Conservation (phyloP, 2,329 filamentous ascomycete genomes). For the Phoma herbarum region DNA sequence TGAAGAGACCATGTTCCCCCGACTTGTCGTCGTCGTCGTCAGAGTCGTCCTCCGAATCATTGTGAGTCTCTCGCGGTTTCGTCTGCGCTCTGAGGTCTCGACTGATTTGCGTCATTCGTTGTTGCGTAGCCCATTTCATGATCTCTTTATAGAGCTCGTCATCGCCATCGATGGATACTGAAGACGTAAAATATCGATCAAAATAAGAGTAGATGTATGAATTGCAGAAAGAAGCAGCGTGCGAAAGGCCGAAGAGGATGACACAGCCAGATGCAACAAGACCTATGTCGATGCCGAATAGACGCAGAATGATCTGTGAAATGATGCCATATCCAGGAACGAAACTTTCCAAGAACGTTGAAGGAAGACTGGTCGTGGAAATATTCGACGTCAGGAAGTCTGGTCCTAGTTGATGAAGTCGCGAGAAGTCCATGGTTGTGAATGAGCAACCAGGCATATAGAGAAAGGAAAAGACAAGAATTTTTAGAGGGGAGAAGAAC, state of each 20-base stretch:
- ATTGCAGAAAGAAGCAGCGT: constrained; percentile 45
- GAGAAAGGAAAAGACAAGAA: not conserved
- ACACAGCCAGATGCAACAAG: constrained; percentile 56
- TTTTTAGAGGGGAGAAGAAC: not conserved
- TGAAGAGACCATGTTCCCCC: constrained; percentile 56
- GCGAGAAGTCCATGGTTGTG: constrained; percentile 36
- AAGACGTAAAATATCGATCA: constrained; percentile 51
- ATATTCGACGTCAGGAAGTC: constrained; percentile 28
- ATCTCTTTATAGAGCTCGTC: constrained; percentile 56
- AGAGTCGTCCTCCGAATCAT: constrained; percentile 45
- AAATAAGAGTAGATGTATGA: constrained; percentile 30
- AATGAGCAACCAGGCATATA: too few relatives aligned
- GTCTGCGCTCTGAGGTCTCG: constrained; percentile 54
- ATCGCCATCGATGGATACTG: constrained; percentile 55
- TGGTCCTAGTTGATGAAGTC: constrained; percentile 28
- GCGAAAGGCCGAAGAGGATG: constrained; percentile 51
- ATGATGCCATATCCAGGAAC: constrained; percentile 61
- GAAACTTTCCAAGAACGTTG: constrained; percentile 59
- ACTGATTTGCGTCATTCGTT: constrained; percentile 49
- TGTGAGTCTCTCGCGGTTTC: constrained; percentile 45
- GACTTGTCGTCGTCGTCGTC: constrained; percentile 49
- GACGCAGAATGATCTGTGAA: constrained; percentile 53
- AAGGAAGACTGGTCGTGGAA: constrained; percentile 51
- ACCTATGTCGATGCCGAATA: constrained; percentile 59
- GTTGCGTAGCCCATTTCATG: constrained; percentile 56